phyloP scores from a whole-genome alignment of 208 protist species.

The Trypanosoma mega region DNA sequence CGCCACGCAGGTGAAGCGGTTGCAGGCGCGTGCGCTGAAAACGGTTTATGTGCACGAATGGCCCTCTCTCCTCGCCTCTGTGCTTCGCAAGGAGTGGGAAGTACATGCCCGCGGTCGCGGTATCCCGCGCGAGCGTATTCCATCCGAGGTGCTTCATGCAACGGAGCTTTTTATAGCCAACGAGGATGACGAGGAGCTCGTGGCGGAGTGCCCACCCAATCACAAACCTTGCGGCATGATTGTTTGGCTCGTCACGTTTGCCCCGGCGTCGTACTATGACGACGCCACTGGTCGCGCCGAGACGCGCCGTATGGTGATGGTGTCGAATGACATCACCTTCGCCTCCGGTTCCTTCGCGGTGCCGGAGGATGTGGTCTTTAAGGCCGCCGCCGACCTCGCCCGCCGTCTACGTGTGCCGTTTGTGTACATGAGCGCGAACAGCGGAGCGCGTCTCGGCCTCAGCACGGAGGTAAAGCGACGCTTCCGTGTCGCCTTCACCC shows the following conservation, averaged over 20 bases:
- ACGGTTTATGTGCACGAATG: conserved; percentile 97
- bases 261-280: conserved; percentile 89
- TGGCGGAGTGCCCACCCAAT: conserved; percentile 19
- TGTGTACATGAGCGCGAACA: conserved; percentile 97
- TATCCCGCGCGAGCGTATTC: conserved; percentile 33
- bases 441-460: conserved; percentile 96
- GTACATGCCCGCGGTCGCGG: conserved; percentile 34
- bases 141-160: conserved; percentile 29
- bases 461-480: conserved; percentile 91
- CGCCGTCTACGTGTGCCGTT: conserved; percentile 90
- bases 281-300: conserved; percentile 22
- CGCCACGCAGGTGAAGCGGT: conserved; percentile 71
- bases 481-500: conserved; percentile 92
- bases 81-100: conserved; percentile 82
- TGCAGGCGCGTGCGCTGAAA: conserved; percentile 71
- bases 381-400: conserved; percentile 81
- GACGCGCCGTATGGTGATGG: conserved; percentile 92
- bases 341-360: conserved; percentile 96
- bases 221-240: conserved; percentile 90
- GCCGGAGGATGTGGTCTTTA: conserved; percentile 95
- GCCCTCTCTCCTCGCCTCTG: conserved; percentile 86
- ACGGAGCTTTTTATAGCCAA: conserved; percentile 54
- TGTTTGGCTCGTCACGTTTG: conserved; percentile 90
- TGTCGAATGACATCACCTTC: conserved; percentile 98
- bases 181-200: conserved; percentile 31